Evolutionary conservation across 2,329 filamentous ascomycete genomes (phyloP).

Genomic region (Fusarium sp.): DNA sequence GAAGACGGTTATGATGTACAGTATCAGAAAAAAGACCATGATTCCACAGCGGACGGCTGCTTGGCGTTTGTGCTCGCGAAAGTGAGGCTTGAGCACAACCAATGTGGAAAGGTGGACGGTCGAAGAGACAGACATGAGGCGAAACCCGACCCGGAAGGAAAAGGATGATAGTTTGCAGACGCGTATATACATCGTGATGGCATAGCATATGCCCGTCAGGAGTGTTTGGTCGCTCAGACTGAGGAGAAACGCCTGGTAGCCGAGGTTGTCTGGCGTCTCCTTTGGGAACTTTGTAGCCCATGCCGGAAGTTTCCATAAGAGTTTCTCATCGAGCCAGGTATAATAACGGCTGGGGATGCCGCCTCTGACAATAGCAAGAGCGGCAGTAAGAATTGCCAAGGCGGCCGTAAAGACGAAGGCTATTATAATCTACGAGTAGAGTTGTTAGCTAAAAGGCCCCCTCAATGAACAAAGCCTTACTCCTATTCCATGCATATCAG

Average conservation of each 20-base stretch:
- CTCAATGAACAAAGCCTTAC: not conserved
- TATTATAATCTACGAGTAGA: constrained; percentile 6
- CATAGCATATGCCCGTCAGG: constrained; percentile 21
- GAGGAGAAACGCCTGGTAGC: constrained; percentile 27
- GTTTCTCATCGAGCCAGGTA: constrained; percentile 22
- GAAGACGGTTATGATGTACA: not conserved
- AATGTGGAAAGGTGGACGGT: constrained; percentile 17
- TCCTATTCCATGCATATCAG: constrained; percentile 33
- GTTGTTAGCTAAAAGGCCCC: not conserved
- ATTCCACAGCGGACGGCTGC: constrained; percentile 12
- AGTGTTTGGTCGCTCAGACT: constrained; percentile 30
- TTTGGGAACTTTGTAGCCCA: not conserved
- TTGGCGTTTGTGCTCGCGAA: constrained; percentile 17
- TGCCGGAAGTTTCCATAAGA: not conserved
- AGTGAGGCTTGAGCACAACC: constrained; percentile 24
- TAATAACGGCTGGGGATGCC: constrained; percentile 21
- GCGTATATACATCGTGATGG: constrained; percentile 26
- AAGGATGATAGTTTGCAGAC: constrained; percentile 10
- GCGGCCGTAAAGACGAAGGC: constrained; percentile 16
- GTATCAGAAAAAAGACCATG: constrained; percentile 20
- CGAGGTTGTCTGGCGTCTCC: constrained; percentile 19
- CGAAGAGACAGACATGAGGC: constrained; percentile 10
- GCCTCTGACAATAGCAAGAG: constrained; percentile 16
- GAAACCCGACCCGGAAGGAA: constrained; percentile 10
- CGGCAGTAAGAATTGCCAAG: constrained; percentile 16